Conservation (phyloP, 2,329 filamentous ascomycete species). For the Pestalotiopsis sp. region DNA sequence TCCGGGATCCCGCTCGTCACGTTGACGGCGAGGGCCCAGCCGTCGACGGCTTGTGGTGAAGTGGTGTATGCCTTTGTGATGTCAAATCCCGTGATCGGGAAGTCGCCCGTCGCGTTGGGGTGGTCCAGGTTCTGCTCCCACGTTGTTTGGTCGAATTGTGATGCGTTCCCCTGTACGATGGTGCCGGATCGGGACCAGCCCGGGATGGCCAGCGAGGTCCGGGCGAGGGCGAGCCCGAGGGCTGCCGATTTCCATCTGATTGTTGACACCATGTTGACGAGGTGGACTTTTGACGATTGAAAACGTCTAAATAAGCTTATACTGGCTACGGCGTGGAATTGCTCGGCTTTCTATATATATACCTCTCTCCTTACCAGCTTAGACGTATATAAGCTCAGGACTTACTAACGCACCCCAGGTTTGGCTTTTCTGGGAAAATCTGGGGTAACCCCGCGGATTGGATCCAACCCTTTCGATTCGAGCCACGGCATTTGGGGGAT, state of each 20-base stretch:
- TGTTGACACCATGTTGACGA: neutral
- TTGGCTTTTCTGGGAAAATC: neutral
- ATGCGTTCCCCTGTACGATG: constrained; percentile 26
- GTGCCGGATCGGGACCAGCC: constrained; percentile 39
- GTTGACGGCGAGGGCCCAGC: constrained; percentile 29
- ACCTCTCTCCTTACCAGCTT: neutral
- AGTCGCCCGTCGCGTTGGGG: constrained; percentile 21
- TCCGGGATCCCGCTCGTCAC: constrained; percentile 27
- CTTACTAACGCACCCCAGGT: neutral
- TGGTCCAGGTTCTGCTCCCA: constrained; percentile 46
- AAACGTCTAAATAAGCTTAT: neutral
- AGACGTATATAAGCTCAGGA: neutral
- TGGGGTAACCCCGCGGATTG: neutral
- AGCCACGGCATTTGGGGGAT: neutral
- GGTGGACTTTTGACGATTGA: neutral
- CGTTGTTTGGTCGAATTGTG: constrained; percentile 24
- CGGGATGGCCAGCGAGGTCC: constrained; percentile 35
- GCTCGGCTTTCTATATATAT: neutral
- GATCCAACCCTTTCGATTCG: neutral
- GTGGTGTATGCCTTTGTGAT: constrained; percentile 48
- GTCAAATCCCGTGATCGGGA: constrained; percentile 23
- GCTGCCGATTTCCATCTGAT: neutral
- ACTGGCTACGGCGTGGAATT: neutral
- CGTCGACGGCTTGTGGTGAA: constrained; percentile 48
- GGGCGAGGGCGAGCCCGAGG: neutral